Evolutionary conservation across 2,329 filamentous ascomycete genomes (phyloP).

Genomic region (Pestalotiopsis fici): DNA sequence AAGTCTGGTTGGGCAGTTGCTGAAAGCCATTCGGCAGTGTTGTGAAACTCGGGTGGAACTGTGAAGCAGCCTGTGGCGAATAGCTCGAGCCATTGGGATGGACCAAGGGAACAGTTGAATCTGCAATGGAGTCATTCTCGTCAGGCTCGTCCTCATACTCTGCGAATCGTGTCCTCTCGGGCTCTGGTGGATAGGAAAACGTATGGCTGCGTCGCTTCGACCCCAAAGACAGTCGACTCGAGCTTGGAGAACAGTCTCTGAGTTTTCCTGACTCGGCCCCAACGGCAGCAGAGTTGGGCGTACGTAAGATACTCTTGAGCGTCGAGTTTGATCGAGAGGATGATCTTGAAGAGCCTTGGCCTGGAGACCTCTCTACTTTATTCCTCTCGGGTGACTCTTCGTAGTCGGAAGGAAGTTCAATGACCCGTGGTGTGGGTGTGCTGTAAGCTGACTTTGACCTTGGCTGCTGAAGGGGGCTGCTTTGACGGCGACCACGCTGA

Average conservation of each 20-base stretch:
- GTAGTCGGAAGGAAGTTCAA: not conserved
- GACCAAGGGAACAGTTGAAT: not conserved
- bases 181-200: not conserved
- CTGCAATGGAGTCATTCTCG: not conserved
- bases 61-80: not conserved
- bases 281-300: not conserved
- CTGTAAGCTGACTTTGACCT: constrained; percentile 2
- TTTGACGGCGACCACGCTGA: constrained; percentile 13
- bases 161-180: not conserved
- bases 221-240: not conserved
- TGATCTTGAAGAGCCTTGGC: not conserved
- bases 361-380: not conserved
- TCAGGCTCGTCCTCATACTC: not conserved
- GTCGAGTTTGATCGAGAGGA: not conserved
- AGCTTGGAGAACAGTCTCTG: not conserved
- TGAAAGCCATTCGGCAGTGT: not conserved
- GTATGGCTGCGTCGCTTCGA: not conserved
- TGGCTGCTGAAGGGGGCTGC: not conserved
- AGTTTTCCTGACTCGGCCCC: not conserved
- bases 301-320: not conserved
- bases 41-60: not conserved
- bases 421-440: not conserved
- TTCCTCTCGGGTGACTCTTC: not conserved
- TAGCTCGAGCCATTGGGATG: not conserved
- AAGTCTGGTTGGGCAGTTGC: not conserved